Base-by-base conservation (phyloP, 441 rosid genomes). In the Populus hybrid region DNA sequence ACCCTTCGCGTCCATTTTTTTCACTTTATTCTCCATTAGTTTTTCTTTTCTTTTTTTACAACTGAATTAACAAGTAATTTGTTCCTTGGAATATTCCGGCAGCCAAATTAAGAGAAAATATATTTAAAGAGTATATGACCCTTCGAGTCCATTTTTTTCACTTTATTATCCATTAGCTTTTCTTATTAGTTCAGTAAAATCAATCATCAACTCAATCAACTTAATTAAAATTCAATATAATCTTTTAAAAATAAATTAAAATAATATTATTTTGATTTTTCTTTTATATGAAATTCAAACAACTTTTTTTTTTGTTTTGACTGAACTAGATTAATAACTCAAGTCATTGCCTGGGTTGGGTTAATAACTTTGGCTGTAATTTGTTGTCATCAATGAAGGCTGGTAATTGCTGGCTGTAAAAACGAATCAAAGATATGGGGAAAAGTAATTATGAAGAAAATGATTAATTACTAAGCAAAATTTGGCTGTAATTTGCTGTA, bases 21-120 rank as follows among this genome's bases (percentile, higher is more conserved):
- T 4, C 64, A 69, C 72, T 75, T 81, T 81, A 81, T 81, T 84
- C 82, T 78, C 82, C 80, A 73, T 73, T 76, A 64, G 38, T 20
- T 26, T 28, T 1, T 26, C 30, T 26, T 28, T 1, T 26, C 30
- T 65, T 40, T 8, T 10, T 18, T 8, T 10, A 32, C 34, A 32
- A 32, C 34, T 28, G 30, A 28, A 28, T 28, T 28, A 28, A 28
- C 30, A 24, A 0, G 65, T 61, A 3, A 61, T 21, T 8, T 61
- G 26, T 3, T 61, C 65, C 65, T 2, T 50, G 12, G 23, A 59
- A 69, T 65, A 68, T 71, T 3, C 32, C 77, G 76, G 70, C 35
- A 9, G 26, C 24, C 16, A 63, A 32, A 20, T 1, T 8, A 9
- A 20, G 40, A n/a, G 24, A 42, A 16, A 35, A 10, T 26, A 9